Percentiles rank a stretch among this genome's conserved stretches.
Conservation (phyloP, 148 eudicot genomes). For the Chenopodium formosanum region DNA sequence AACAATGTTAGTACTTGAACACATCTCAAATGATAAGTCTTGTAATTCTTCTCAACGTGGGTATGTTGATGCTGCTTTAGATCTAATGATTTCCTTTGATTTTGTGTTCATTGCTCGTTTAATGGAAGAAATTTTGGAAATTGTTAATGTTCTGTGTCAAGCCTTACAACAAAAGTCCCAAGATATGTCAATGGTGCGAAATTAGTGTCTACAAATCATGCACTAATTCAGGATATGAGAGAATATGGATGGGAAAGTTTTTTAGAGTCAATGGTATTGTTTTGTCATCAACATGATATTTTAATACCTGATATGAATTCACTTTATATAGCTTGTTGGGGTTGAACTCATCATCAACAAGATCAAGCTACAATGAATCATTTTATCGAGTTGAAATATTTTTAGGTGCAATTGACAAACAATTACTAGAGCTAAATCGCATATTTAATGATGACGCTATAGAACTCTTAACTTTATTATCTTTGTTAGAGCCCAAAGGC, state of each 20-base stretch:
- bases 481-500: no score
- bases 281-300: slow-evolving; percentile 2
- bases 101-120: background rate
- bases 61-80: background rate
- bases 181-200: background rate
- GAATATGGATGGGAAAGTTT: background rate
- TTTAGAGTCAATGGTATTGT: background rate
- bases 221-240: background rate
- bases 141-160: background rate
- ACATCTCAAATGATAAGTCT: background rate
- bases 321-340: background rate
- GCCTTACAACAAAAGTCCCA: slow-evolving; percentile 10
- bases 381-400: background rate
- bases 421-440: no score
- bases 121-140: background rate
- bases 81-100: background rate
- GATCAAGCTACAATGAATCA: background rate
- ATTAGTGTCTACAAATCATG: background rate
- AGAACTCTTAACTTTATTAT: no score
- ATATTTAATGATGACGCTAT: no score
- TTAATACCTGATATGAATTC: no score
- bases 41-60: slow-evolving; percentile 7
- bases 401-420: no score
- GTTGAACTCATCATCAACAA: background rate
- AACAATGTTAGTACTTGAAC: background rate